A percentile compares a stretch with the other conserved stretches of the same genome.
These are phyloP conservation scores for Solanum arcanum DNA, from an alignment of 257 asterid species.

Conservation along the genomic window DNA sequence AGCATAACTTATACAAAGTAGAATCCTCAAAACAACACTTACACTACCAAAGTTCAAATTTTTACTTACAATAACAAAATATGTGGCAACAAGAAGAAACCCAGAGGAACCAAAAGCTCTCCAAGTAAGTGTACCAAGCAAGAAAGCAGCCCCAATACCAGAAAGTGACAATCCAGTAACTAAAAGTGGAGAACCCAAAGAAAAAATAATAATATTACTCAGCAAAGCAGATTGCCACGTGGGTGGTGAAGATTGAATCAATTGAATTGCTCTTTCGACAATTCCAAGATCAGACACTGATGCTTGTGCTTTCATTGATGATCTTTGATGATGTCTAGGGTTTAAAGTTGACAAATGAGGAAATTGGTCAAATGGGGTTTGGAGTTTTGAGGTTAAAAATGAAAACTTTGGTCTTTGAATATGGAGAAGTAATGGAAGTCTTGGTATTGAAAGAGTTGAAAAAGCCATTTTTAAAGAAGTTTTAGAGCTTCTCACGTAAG, in stretches of 20 bases:
- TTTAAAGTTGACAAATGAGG: conserved; percentile 4
- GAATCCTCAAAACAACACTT: neutral
- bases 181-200: conserved; percentile 63
- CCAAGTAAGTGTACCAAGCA: conserved; percentile 94
- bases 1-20: neutral
- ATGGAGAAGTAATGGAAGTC: neutral
- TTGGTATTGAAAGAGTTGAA: conserved; percentile 1
- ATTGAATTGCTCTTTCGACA: conserved; percentile 38
- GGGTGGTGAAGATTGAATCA: conserved; percentile 60
- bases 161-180: conserved; percentile 69
- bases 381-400: conserved; percentile 2
- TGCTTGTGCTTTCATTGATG: conserved; percentile 16
- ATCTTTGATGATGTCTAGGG: conserved; percentile 7
- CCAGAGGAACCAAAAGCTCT: conserved; percentile 75
- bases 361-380: conserved; percentile 14
- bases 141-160: conserved; percentile 75
- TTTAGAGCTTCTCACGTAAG: neutral
- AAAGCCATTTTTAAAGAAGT: conserved; percentile 1
- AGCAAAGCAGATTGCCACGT: conserved; percentile 77
- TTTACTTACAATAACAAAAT: conserved; percentile 69
- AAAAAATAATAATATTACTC: conserved; percentile 45
- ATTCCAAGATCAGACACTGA: conserved; percentile 35
- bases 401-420: neutral
- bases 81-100: conserved; percentile 73
- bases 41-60: neutral